A percentile compares a stretch with the other conserved stretches of the same genome.
Conservation (phyloP, 129 eudicot genomes). For the Scalesia atractyloides region DNA sequence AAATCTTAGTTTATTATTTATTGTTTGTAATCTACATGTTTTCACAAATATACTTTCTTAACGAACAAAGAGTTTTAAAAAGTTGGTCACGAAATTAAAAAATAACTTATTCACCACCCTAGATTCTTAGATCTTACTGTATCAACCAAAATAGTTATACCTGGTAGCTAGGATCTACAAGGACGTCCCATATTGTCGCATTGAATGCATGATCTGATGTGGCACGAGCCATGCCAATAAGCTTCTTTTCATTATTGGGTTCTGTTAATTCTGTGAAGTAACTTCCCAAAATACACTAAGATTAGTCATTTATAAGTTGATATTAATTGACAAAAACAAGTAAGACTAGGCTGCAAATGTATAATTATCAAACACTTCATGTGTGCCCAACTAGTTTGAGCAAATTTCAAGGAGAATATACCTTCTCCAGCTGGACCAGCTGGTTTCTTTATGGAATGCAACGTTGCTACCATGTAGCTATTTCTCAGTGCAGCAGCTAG, state of each 20-base stretch:
- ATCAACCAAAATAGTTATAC: conserved; percentile 35
- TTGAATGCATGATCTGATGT: conserved; percentile 98
- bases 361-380: background rate
- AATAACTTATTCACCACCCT: background rate
- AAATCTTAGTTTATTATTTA: background rate
- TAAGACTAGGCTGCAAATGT: conserved; percentile 9
- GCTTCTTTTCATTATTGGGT: conserved; percentile 58
- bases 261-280: conserved; percentile 88
- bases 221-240: conserved; percentile 99
- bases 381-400: conserved; percentile 1
- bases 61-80: background rate
- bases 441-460: conserved; percentile 68
- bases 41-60: background rate
- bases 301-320: conserved; percentile 36
- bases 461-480: conserved; percentile 94
- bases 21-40: background rate
- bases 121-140: background rate
- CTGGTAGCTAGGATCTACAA: conserved; percentile 99
- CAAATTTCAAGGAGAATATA: conserved; percentile 36
- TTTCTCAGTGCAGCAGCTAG: conserved; percentile 88
- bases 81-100: background rate
- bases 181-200: conserved; percentile 99
- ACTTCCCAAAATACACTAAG: conserved; percentile 76
- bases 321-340: conserved; percentile 22
- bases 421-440: conserved; percentile 75